Conservation (phyloP, 192 early-diverging fungal genomes). For the Pilobolus umbonatus region DNA sequence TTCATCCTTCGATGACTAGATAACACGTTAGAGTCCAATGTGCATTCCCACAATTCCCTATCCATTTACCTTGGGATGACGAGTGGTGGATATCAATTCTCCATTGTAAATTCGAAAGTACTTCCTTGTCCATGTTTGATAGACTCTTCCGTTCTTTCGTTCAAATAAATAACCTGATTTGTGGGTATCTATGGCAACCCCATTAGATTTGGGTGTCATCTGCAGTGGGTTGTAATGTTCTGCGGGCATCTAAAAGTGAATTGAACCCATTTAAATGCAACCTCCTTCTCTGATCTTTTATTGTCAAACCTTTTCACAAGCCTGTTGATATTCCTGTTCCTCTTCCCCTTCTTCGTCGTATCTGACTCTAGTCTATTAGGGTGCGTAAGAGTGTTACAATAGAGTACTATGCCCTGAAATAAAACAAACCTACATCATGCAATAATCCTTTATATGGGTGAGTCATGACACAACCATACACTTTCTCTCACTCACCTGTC, state of each 20-base stretch:
- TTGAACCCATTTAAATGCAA: not conserved
- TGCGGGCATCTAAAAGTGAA: constrained; percentile 3
- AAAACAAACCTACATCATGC: constrained; percentile 38
- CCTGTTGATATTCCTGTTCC: constrained; percentile 20
- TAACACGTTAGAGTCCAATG: not conserved
- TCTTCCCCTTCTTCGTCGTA: constrained; percentile 30
- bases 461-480: constrained; percentile 15
- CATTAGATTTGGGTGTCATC: constrained; percentile 1
- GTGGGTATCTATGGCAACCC: not conserved
- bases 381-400: not conserved
- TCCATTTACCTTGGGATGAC: constrained; percentile 31
- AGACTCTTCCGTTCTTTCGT: constrained; percentile 64
- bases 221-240: constrained; percentile 19
- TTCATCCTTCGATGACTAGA: constrained; percentile 48
- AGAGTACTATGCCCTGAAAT: not conserved
- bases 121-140: constrained; percentile 75
- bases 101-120: constrained; percentile 71
- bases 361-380: constrained; percentile 26
- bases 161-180: constrained; percentile 76
- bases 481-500: constrained; percentile 41
- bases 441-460: constrained; percentile 25
- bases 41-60: not conserved
- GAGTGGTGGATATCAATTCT: constrained; percentile 43
- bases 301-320: constrained; percentile 26
- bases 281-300: not conserved